Evolutionary conservation across 2,329 filamentous ascomycete genomes (phyloP).

Genomic region (Phyllosticta citrichinensis): DNA sequence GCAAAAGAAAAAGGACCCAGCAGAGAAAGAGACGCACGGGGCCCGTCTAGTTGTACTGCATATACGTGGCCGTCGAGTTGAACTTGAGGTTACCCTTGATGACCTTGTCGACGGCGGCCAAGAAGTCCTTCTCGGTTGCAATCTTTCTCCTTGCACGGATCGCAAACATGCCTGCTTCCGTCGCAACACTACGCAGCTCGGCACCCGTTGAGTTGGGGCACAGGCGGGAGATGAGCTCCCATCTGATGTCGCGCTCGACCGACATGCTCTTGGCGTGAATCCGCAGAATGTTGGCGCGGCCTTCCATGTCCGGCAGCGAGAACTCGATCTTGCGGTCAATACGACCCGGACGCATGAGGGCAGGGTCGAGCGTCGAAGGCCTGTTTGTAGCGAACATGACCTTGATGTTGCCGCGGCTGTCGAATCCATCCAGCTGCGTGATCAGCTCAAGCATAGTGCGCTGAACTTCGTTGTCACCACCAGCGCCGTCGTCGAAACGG

Average conservation of each 20-base stretch:
- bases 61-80: constrained; percentile 95
- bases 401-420: constrained; percentile 95
- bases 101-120: constrained; percentile 97
- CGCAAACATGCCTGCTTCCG: constrained; percentile 97
- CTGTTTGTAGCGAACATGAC: constrained; percentile 99
- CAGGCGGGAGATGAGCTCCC: constrained; percentile 94
- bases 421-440: constrained; percentile 93
- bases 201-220: constrained; percentile 97
- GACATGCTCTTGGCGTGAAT: constrained; percentile 99
- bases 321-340: constrained; percentile 99
- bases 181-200: constrained; percentile 91
- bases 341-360: constrained; percentile 90
- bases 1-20: neutral
- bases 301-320: constrained; percentile 91
- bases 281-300: constrained; percentile 90
- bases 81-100: constrained; percentile 99
- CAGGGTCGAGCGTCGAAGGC: constrained; percentile 91
- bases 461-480: constrained; percentile 95
- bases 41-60: constrained; percentile 84
- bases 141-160: constrained; percentile 94
- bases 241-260: constrained; percentile 95
- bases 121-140: constrained; percentile 96
- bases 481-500: constrained; percentile 91
- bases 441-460: constrained; percentile 97
- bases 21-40: neutral